These are phyloP conservation scores for Hamigera avellanea DNA, from an alignment of 495 filamentous ascomycete species.

Conservation along the genomic window DNA sequence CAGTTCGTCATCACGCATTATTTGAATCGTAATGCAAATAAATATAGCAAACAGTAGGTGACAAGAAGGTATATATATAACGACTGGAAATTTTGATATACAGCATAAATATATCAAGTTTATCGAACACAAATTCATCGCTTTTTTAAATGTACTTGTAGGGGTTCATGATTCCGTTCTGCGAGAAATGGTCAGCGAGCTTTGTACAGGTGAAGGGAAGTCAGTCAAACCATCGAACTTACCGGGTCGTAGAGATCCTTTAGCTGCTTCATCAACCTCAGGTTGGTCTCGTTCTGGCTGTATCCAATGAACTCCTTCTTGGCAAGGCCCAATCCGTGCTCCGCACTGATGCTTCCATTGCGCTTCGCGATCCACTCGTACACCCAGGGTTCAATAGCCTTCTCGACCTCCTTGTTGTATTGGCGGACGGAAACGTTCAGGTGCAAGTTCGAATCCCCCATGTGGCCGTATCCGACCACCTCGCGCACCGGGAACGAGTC, in stretches of 20 bases:
- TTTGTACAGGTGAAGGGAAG: no score
- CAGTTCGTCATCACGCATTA: no score
- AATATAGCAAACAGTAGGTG: no score
- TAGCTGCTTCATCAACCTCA: slow-evolving; percentile 84
- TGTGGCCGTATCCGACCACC: slow-evolving; percentile 94
- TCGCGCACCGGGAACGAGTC: slow-evolving; percentile 72
- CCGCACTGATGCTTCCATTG: slow-evolving; percentile 87
- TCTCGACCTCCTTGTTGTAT: slow-evolving; percentile 83
- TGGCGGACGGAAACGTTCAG: slow-evolving; percentile 72
- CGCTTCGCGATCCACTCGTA: slow-evolving; percentile 90
- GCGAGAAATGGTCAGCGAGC: slow-evolving; percentile 17
- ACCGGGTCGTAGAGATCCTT: slow-evolving; percentile 89
- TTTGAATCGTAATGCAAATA: no score
- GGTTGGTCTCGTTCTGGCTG: slow-evolving; percentile 74
- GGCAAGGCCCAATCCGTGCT: slow-evolving; percentile 86
- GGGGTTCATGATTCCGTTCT: slow-evolving; percentile 90
- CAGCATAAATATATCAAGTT: no score
- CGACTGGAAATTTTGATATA: no score
- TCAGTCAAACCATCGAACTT: no score
- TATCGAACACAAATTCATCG: no score
- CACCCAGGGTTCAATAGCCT: slow-evolving; percentile 83
- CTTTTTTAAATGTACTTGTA: slow-evolving; percentile 65
- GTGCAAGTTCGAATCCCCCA: slow-evolving; percentile 94
- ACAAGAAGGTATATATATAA: no score
- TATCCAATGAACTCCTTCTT: slow-evolving; percentile 94